Percentiles rank a stretch among this genome's conserved stretches.
Evolutionary conservation across 352 stramenopile species (phyloP).

Genomic region (Pythium dissotocum): DNA sequence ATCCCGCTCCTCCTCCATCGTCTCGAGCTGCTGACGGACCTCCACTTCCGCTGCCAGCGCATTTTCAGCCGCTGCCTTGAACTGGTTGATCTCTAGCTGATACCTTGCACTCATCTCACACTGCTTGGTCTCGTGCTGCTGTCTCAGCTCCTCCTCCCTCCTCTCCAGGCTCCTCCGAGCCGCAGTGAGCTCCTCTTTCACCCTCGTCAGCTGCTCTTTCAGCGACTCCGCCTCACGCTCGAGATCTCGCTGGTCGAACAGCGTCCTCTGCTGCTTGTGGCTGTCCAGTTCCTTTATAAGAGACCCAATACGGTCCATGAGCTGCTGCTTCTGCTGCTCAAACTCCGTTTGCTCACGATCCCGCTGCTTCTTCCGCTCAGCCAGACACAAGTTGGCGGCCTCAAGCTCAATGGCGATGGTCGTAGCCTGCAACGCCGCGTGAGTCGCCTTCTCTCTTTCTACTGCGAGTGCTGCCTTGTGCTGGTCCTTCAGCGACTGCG

Average conservation of each 20-base stretch:
- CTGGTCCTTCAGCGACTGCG: constrained; percentile 40
- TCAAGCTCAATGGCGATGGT: constrained; percentile 55
- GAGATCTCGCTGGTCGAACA: not conserved
- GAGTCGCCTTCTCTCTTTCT: constrained; percentile 45
- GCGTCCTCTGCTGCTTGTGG: not conserved
- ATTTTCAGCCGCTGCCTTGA: constrained; percentile 15
- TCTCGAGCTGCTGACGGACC: constrained; percentile 12
- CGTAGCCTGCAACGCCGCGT: constrained; percentile 42
- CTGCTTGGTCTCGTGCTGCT: constrained; percentile 6
- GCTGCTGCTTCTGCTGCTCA: constrained; percentile 28
- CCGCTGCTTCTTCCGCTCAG: constrained; percentile 66
- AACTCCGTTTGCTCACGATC: constrained; percentile 39
- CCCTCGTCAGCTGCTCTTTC: constrained; percentile 1
- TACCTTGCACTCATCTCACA: not conserved
- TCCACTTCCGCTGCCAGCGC: constrained; percentile 20
- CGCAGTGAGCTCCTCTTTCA: not conserved
- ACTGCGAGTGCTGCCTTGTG: constrained; percentile 35
- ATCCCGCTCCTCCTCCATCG: constrained; percentile 31
- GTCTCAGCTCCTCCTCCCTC: constrained; percentile 1
- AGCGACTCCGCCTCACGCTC: constrained; percentile 1
- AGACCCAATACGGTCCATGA: constrained; percentile 25
- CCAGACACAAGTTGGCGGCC: constrained; percentile 69
- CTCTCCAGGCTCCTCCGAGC: not conserved
- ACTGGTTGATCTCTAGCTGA: constrained; percentile 2
- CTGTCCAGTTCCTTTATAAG: constrained; percentile 25